Percentiles rank a stretch among this genome's conserved stretches.
phyloP scores from a whole-genome alignment of 2,329 filamentous ascomycete species.

The Pseudopithomyces chartarum region DNA sequence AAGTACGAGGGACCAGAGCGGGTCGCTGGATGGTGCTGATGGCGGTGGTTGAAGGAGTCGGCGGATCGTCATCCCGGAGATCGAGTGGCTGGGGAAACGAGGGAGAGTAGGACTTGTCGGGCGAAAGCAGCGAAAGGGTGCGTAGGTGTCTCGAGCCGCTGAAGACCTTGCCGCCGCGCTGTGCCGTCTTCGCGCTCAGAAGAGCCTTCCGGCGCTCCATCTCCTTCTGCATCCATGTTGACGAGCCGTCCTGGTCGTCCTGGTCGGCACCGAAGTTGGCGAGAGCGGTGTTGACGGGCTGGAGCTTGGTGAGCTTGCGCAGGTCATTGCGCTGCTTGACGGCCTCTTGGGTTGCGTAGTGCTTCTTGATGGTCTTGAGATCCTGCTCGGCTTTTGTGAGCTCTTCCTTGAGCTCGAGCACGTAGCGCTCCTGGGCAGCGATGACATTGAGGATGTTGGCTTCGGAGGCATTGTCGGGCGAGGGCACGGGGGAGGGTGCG shows the following conservation, averaged over 20 bases:
- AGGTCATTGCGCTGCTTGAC: slow-evolving; percentile 74
- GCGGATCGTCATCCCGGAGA: slow-evolving; percentile 35
- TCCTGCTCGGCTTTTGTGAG: slow-evolving; percentile 81
- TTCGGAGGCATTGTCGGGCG: slow-evolving; percentile 34
- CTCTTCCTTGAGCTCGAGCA: slow-evolving; percentile 90
- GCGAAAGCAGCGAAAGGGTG: slow-evolving; percentile 83
- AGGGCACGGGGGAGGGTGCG: slow-evolving; percentile 32
- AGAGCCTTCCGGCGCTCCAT: slow-evolving; percentile 75
- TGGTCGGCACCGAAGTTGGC: slow-evolving; percentile 34
- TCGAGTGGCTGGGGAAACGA: slow-evolving; percentile 46
- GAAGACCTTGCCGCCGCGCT: slow-evolving; percentile 60
- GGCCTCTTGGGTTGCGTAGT: slow-evolving; percentile 79
- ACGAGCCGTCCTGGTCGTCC: slow-evolving; percentile 54
- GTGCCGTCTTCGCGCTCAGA: slow-evolving; percentile 57
- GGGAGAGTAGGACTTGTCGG: slow-evolving; percentile 45
- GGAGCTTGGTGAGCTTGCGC: slow-evolving; percentile 59
- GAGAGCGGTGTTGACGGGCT: slow-evolving; percentile 54
- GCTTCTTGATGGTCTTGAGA: slow-evolving; percentile 76
- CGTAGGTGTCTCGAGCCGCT: slow-evolving; percentile 65
- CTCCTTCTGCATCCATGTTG: slow-evolving; percentile 59
- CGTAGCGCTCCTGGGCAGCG: slow-evolving; percentile 86
- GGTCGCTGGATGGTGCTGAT: slow-evolving; percentile 12
- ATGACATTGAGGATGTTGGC: slow-evolving; percentile 79
- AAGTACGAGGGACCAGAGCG: slow-evolving; percentile 21
- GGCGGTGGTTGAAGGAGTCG: slow-evolving; percentile 6